Base-by-base conservation (phyloP, 495 filamentous ascomycete species). In the Aspergillus bridgeri region DNA sequence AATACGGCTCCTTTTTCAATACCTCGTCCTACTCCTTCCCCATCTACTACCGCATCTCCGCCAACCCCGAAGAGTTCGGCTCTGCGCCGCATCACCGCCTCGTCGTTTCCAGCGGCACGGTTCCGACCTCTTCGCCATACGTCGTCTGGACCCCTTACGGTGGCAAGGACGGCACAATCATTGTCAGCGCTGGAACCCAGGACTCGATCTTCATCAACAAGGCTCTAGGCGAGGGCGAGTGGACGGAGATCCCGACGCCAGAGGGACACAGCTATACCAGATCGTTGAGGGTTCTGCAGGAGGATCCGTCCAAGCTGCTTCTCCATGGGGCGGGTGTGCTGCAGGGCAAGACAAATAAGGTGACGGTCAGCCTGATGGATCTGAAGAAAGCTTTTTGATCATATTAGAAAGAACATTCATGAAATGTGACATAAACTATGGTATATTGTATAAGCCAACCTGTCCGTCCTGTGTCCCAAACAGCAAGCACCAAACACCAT, bases 181-280 rank as follows among this genome's bases (percentile, higher is more conserved):
- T 87, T 13, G 83, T 83, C 25, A 85, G 81, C 58, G 72, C 72
- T 6, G 79, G 79, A 0, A 78, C 74, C 7, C 62, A 74, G 33
- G 68, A 69, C n/a, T 69, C 80, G 20, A 59, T 89, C 3, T 89
- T 84, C 51, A 63, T 83, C 21, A 89, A 89, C 60, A 68, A 73
- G 38, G 72, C 68, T 6, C 71, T 87, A 5, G 86, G 84, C 8
- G 74, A 78, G 42, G 76, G 72, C 22, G 66, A 77, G 11, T 89
- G 86, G 86, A 78, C 74, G 42, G 78, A 73, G 58, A 67, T 82
- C 2, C 48, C 65, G 6, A 81, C 79, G 1, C 75, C 74, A 1
- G 77, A 83, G 62, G 61, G 66, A 1, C 65, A 59, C 13, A 75
- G 73, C 13, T 87, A 87, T 59, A 79, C 81, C 5, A 57, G 83